Conservation (phyloP, 2,329 filamentous ascomycete genomes). For the Epichloe amarillans region DNA sequence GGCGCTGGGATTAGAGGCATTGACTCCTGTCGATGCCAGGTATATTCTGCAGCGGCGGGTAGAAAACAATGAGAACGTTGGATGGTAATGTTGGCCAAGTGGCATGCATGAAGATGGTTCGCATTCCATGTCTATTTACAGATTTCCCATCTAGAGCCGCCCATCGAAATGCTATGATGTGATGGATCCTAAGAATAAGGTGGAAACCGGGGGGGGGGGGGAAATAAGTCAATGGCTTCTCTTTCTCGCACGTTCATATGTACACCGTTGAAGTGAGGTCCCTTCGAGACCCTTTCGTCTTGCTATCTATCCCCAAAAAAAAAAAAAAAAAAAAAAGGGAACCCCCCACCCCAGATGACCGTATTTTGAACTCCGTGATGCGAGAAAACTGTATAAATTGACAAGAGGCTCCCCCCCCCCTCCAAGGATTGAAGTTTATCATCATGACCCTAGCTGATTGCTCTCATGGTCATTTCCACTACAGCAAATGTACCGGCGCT, state of each 20-base stretch:
- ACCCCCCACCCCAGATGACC: too few relatives aligned
- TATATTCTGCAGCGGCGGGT: conserved; percentile 53
- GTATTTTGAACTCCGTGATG: not conserved
- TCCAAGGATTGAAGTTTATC: not conserved
- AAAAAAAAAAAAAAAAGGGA: not conserved
- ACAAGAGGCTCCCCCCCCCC: too few relatives aligned
- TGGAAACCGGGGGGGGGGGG: too few relatives aligned
- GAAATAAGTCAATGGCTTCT: too few relatives aligned
- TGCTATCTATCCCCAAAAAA: too few relatives aligned
- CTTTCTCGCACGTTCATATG: too few relatives aligned
- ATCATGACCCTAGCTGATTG: conserved; percentile 29
- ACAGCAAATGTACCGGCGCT: conserved; percentile 96
- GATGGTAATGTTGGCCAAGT: conserved; percentile 15
- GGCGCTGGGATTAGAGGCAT: conserved; percentile 42
- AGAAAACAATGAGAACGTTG: conserved; percentile 40
- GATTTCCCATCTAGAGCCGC: too few relatives aligned
- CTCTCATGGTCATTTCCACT: conserved; percentile 52
- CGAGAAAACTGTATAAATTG: not conserved
- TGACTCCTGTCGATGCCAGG: conserved; percentile 53
- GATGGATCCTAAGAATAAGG: too few relatives aligned
- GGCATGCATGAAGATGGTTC: not conserved
- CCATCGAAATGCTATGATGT: too few relatives aligned
- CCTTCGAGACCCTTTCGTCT: too few relatives aligned
- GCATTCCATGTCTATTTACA: not conserved
- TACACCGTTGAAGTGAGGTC: too few relatives aligned